phyloP scores from a whole-genome alignment of 768 basidiomycete genomes.

The Boletellus sp. region DNA sequence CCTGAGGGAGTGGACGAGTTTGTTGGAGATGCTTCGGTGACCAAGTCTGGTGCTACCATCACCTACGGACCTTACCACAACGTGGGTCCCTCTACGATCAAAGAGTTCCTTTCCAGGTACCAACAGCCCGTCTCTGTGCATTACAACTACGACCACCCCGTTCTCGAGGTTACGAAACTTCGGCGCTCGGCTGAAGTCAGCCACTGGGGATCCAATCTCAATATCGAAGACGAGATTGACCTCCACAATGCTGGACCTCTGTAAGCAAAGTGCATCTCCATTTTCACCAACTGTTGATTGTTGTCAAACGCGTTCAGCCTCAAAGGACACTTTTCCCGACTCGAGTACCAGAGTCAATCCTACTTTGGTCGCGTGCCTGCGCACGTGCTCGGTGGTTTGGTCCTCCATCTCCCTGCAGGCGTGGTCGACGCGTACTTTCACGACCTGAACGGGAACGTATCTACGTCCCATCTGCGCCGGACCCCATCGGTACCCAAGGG shows the following conservation, averaged over 20 bases:
- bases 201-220: constrained; percentile 95
- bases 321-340: constrained; percentile 93
- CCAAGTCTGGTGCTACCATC: constrained; percentile 74
- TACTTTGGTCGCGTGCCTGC: constrained; percentile 65
- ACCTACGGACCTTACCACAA: constrained; percentile 88
- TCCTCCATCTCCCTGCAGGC: constrained; percentile 79
- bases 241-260: constrained; percentile 87
- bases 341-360: constrained; percentile 76
- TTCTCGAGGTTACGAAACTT: constrained; percentile 70
- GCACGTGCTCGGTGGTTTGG: constrained; percentile 69
- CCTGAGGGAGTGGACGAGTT: constrained; percentile 60
- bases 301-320: constrained; percentile 48
- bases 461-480: constrained; percentile 80
- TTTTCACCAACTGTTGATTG: neutral
- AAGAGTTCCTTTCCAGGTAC: constrained; percentile 51
- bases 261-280: constrained; percentile 46
- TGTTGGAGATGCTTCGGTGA: constrained; percentile 54
- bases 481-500: constrained; percentile 61
- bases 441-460: constrained; percentile 94
- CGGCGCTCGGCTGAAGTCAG: constrained; percentile 84
- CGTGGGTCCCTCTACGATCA: constrained; percentile 58
- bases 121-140: constrained; percentile 73
- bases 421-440: constrained; percentile 84
- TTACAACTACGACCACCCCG: constrained; percentile 78
- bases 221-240: constrained; percentile 83